These are phyloP conservation scores for Papiliotrema laurentii DNA, from an alignment of 1,284 basidiomycete genomes.

Conservation along the genomic window DNA sequence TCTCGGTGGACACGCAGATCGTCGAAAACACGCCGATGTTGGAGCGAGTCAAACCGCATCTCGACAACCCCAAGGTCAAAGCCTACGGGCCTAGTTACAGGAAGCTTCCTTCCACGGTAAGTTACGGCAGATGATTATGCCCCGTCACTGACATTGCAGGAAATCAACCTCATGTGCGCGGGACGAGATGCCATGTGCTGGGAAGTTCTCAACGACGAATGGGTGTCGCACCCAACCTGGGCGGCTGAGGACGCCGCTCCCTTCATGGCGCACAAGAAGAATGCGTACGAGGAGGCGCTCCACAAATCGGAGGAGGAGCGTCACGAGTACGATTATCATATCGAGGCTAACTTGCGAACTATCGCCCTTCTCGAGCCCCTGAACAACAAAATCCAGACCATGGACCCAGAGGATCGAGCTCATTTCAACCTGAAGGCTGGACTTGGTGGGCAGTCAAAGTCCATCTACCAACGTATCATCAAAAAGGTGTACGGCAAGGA, in stretches of 20 bases:
- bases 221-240: conserved; percentile 98
- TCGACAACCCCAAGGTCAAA: conserved; percentile 44
- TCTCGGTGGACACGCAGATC: conserved; percentile 50
- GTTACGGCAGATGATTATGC: conserved; percentile 41
- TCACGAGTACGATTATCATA: conserved; percentile 96
- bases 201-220: conserved; percentile 92
- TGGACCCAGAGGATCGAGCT: conserved; percentile 82
- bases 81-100: conserved; percentile 85
- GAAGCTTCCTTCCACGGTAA: conserved; percentile 74
- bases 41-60: conserved; percentile 55
- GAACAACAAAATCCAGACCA: conserved; percentile 76
- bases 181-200: conserved; percentile 93
- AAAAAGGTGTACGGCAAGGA: conserved; percentile 88
- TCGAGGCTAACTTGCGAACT: conserved; percentile 86
- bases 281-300: conserved; percentile 90
- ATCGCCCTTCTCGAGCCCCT: conserved; percentile 91
- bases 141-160: conserved; percentile 53
- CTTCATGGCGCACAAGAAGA: conserved; percentile 95
- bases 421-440: conserved; percentile 80
- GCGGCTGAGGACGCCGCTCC: conserved; percentile 90
- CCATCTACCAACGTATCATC: conserved; percentile 88
- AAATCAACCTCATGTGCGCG: conserved; percentile 84
- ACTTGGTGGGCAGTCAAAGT: conserved; percentile 81
- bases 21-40: conserved; percentile 59
- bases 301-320: conserved; percentile 98